Base-by-base conservation (phyloP, 139 green algal genomes). In the Coelastrella sp. region DNA sequence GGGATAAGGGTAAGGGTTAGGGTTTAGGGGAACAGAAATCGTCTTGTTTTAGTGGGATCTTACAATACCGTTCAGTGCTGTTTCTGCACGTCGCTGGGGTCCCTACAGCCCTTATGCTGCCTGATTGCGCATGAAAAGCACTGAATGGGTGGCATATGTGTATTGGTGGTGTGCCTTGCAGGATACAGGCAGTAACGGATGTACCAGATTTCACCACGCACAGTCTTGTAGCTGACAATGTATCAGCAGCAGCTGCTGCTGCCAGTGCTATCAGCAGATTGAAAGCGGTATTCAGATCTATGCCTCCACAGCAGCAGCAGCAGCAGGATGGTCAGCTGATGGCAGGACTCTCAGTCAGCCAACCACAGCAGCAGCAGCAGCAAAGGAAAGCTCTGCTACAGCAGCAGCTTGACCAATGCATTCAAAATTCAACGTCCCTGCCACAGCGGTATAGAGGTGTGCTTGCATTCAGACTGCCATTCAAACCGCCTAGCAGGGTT, bases 151-250 rank as follows among this genome's bases (percentile, higher is more conserved):
- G n/a, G n/a, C n/a, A n/a, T n/a, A n/a, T n/a, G n/a, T n/a, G 58
- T 16, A 11, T 56, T 5, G 11, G 2, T 87, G 65, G 5, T 87
- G n/a, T 23, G 3, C 7, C 7, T 5, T 88, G 47, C 59, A 89
- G 89, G 7, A 86, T 95, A 54, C 92, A 91, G 1, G 81, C 89
- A 2, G 80, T 84, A 32, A 76, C 86, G 4, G 88, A 92, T 75
- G 74, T 94, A 11, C 89, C 89, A 20, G 65, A 59, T 3, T 94
- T 90, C 16, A 66, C 19, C 66, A 60, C 68, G 68, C 71, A 83
- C n/a, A 73, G 16, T 47, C 32, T 2, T 47, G 0, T 47, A 47
- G 32, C 32, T 47, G 77, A 11, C 20, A 23, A 71, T 19, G 10
- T 59, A 82, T 32, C 84, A 89, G 84, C 84, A 89, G 82, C 82